Evolutionary conservation across 2,329 filamentous ascomycete genomes (phyloP).

Genomic region (Talaromyces sp.): DNA sequence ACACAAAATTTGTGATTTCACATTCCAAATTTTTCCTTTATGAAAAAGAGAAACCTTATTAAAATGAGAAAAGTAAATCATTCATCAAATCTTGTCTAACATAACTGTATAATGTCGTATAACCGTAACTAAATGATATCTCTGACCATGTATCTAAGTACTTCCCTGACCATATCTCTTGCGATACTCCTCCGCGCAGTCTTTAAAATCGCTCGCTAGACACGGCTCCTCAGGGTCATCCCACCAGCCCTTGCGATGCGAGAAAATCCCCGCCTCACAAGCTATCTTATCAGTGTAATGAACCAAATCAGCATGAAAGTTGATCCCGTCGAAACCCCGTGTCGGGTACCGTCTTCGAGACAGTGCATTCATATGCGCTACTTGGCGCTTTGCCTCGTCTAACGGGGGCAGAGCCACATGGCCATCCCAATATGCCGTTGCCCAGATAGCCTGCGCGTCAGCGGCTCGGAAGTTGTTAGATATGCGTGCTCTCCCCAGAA

Average conservation of each 20-base stretch:
- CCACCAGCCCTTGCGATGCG: slow-evolving; percentile 6
- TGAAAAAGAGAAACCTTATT: no score
- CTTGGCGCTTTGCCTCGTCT: not conserved
- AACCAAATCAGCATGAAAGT: slow-evolving; percentile 6
- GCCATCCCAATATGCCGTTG: slow-evolving; percentile 4
- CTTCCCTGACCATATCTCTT: not conserved
- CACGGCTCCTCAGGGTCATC: slow-evolving; percentile 4
- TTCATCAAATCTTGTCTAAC: no score
- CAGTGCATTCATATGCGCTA: slow-evolving; percentile 5
- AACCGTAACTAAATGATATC: not conserved
- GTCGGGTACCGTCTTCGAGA: slow-evolving; percentile 6
- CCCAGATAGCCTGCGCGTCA: slow-evolving; percentile 4
- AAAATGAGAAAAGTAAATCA: no score
- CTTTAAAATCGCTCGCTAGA: slow-evolving; percentile 2
- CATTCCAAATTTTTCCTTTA: no score
- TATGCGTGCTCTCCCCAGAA: slow-evolving; percentile 1
- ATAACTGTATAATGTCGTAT: not conserved
- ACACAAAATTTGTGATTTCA: not conserved
- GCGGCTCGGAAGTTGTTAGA: slow-evolving; percentile 5
- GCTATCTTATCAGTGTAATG: slow-evolving; percentile 4
- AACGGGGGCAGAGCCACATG: slow-evolving; percentile 1
- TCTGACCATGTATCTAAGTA: no score
- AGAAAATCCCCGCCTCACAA: slow-evolving; percentile 1
- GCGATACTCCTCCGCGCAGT: slow-evolving; percentile 2
- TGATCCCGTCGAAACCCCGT: not conserved